Evolutionary conservation across 352 stramenopile species (phyloP), one percentile per base, ranked within the genome.

Genomic region (Pythium pyrilobum): DNA sequence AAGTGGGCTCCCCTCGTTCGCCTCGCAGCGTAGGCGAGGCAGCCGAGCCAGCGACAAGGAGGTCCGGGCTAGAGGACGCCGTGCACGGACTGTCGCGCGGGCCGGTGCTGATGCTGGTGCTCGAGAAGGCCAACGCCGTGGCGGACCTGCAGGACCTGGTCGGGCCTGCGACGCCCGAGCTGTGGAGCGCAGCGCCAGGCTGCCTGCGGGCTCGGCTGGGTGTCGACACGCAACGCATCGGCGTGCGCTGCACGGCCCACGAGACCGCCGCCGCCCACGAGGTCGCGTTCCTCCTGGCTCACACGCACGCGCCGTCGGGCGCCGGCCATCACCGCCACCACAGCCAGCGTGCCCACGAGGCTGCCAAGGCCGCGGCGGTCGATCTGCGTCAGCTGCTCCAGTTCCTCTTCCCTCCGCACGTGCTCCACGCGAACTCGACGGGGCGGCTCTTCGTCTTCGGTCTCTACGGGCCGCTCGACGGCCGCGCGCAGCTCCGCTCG

Each of bases 361-460:
- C 29, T 2, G 9, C 15, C 40, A 64, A 59, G 42, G 63, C 47
- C 24, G 55, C 52, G 9, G 49, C 41, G 15, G 79, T 85, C 49
- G 47, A 73, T 34, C 46, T 95, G 15, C 62, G 77, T 12, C 71
- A 86, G 46, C 55, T 95, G 13, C 64, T 90, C 32, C 62, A 63
- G 15, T 95, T 93, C 51, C 57, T 92, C 33, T 95, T 95, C 59
- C 85, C 85, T 4, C 34, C 67, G 27, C 67, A 87, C 54, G 42
- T 93, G 29, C 75, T 90, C 38, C 85, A 95, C 54, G 69, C 85
- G 8, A 82, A 87, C 36, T 92, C 82, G 11, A 81, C 75, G 0
- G 85, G 85, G 15, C 61, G 85, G 7, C 57, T 95, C 8, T 89
- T 91, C 48, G 85, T 89, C 11, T 92, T 93, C 54, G 79, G 64